A percentile compares a stretch with the other conserved stretches of the same genome.
phyloP scores from a whole-genome alignment of 2,329 filamentous ascomycete genomes.

The Aspergillus ustus region DNA sequence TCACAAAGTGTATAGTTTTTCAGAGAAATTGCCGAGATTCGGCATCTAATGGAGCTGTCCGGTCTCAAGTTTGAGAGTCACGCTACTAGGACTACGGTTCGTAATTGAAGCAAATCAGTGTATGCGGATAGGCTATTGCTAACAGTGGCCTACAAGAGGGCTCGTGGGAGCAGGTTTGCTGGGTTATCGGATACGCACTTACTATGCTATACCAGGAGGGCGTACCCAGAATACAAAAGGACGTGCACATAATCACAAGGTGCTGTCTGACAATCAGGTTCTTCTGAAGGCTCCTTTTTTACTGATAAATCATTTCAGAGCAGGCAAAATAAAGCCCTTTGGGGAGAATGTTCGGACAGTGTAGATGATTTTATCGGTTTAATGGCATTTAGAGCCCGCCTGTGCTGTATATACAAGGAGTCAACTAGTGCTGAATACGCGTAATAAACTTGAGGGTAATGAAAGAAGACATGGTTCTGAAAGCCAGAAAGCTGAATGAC shows the following conservation, averaged over 20 bases:
- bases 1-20: slow-evolving; percentile 73
- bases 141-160: slow-evolving; percentile 64
- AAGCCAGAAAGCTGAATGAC: not conserved
- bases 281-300: not conserved
- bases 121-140: not conserved
- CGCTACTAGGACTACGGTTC: slow-evolving; percentile 84
- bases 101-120: slow-evolving; percentile 51
- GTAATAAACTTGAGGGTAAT: not conserved
- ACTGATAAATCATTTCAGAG: slow-evolving; percentile 53
- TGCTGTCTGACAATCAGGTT: slow-evolving; percentile 33
- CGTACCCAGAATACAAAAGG: slow-evolving; percentile 79
- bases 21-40: slow-evolving; percentile 81
- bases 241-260: slow-evolving; percentile 79
- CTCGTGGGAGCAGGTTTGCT: slow-evolving; percentile 82
- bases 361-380: slow-evolving; percentile 7
- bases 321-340: slow-evolving; percentile 78
- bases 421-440: not conserved
- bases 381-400: not conserved
- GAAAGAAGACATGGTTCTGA: not conserved
- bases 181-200: slow-evolving; percentile 77
- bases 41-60: slow-evolving; percentile 75
- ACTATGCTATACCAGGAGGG: slow-evolving; percentile 72
- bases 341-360: slow-evolving; percentile 36
- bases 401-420: not conserved
- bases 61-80: slow-evolving; percentile 83